These are phyloP conservation scores for Urochloa ruziziensis DNA, from an alignment of 176 grass and related monocot genomes.

Conservation along the genomic window DNA sequence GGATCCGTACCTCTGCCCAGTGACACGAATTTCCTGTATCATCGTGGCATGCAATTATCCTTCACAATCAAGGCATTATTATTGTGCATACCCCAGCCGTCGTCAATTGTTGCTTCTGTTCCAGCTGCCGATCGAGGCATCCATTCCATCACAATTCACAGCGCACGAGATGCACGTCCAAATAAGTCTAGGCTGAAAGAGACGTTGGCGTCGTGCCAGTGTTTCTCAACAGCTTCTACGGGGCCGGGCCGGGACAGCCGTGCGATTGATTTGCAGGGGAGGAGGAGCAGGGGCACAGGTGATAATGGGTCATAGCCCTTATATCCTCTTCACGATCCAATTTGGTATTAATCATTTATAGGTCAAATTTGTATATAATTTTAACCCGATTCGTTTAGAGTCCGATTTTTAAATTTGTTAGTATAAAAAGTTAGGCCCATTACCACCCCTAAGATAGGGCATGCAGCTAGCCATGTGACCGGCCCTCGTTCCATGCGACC, in stretches of 20 bases:
- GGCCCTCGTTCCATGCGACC: neutral
- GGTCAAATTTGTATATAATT: too few species aligned
- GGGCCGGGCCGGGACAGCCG: neutral
- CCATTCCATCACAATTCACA: neutral
- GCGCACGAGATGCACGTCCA: neutral
- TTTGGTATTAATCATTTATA: too few species aligned
- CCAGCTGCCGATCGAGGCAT: neutral
- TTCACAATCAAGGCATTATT: too few species aligned
- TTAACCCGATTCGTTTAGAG: too few species aligned
- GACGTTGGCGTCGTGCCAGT: neutral
- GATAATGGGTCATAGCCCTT: too few species aligned
- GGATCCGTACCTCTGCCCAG: neutral
- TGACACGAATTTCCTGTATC: neutral
- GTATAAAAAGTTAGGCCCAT: too few species aligned
- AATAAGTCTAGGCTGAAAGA: neutral
- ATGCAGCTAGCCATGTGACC: constrained; percentile 11
- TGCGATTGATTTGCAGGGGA: neutral
- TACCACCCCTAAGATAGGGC: too few species aligned
- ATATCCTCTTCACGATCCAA: too few species aligned
- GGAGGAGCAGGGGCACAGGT: neutral
- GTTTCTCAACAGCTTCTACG: neutral
- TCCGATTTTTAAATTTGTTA: too few species aligned
- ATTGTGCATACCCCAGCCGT: too few species aligned
- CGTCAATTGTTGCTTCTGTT: too few species aligned
- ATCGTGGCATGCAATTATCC: neutral